Base-by-base conservation (phyloP, 148 eudicot species). In the Chenopodium quinoa region DNA sequence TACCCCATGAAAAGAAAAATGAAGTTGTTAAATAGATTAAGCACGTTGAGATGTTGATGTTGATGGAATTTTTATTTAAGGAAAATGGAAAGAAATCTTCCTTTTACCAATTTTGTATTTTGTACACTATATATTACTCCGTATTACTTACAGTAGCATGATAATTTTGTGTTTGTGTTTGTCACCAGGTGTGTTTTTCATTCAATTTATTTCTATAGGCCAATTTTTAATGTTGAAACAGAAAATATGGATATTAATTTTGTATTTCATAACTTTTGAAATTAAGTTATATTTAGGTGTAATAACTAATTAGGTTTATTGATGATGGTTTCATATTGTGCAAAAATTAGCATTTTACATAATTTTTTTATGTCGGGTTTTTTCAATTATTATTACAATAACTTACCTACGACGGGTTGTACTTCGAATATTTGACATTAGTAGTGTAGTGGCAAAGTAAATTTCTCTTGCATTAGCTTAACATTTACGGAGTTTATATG, bases 1-100 rank as follows among this genome's bases (percentile, higher is more conserved):
- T 12, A 48, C 52, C 52, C 52, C 14, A 48, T 48, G 11, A 48
- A 48, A 37, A 16, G 46, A 72, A 58, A 65, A 56, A 56, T 17
- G 27, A 80, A 72, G 70, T 71, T 37, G 69, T 80, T 47, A 32
- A 31, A 79, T 44, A 40, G 46, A 22, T 72, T 37, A 17, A 2
- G 20, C 12, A 37, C 34, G 46, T 34, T 71, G 73, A 37, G n/a
- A 71, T 70, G 73, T 14, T 70, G 47, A 32, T 37, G 73, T 71
- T 71, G 1, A 71, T 71, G 47, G 48, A 71, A 1, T 71, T 32
- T 40, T 17, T 16, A n/a, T 5, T 14, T 20, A 46, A 40, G 75
- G 23, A 71, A 40, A 40, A 70, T 1, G 32, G n/a, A 40, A 46
- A 72, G 16, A 46, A 72, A 40, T 20, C 29, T 72, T 72, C 14